Evolutionary conservation across 306 rosid genomes (phyloP), one percentile per base, ranked within the genome.

Genomic region (Castanea sativa): DNA sequence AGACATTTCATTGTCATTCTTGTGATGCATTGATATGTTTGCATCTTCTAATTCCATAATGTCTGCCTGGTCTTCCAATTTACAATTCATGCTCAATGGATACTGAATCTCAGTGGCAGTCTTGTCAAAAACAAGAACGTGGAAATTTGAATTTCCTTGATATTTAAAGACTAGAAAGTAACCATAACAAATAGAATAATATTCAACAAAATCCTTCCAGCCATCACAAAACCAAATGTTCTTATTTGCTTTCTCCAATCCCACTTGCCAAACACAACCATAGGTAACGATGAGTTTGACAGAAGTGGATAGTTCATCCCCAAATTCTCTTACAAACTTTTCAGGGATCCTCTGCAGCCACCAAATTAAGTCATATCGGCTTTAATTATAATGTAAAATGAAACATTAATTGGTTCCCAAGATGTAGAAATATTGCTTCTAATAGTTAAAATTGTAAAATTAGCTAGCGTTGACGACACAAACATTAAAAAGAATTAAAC

Each of bases 91-190:
- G 19, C 23, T 23, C 21, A 6, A 15, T 70, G 87, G 85, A 45
- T 81, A 84, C 7, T 69, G 74, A 43, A 84, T 80, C 64, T 81
- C 80, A 52, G 70, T 56, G 69, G 79, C 70, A 27, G 20, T 69
- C 49, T 56, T 53, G 45, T 81, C 73, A 33, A 52, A 81, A 14
- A 78, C 63, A 20, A 57, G 23, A 69, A 84, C 87, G 18, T 51
- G 61, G 35, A 84, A 84, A 8, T 27, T 80, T 23, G 84, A 84
- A 41, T 57, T 10, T 27, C 80, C 82, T 55, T 73, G 53, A 18
- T 77, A 84, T 41, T 60, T 53, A 32, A 84, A 84, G 68, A 84
- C 68, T 33, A 84, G 11, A 55, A 80, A 52, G 78, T 25, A 45
- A 5, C 67, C 78, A 20, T 6, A 14, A n/a, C 19, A 30, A 21